Evolutionary conservation across 2,329 filamentous ascomycete genomes (phyloP).

Genomic region (Xylariales sp.): DNA sequence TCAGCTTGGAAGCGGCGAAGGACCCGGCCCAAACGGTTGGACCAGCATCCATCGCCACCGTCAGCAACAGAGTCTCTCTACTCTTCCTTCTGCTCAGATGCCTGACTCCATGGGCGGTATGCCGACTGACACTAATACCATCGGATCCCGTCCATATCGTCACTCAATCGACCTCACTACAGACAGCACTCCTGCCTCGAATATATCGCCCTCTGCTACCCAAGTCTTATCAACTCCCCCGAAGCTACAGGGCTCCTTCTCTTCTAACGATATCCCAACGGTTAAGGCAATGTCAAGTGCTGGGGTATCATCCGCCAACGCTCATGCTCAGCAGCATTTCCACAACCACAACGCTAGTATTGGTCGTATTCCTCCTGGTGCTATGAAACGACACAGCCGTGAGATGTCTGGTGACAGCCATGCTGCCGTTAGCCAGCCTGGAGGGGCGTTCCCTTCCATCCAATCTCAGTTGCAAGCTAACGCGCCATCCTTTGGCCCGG

Average conservation of each 20-base stretch:
- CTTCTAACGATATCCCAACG: constrained; percentile 88
- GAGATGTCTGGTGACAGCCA: constrained; percentile 70
- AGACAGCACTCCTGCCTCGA: constrained; percentile 52
- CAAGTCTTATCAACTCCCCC: constrained; percentile 72
- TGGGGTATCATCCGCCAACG: constrained; percentile 57
- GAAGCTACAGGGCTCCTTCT: constrained; percentile 88
- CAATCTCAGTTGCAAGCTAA: constrained; percentile 82
- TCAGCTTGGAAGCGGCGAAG: constrained; percentile 70
- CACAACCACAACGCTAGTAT: constrained; percentile 86
- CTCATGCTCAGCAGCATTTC: constrained; percentile 71
- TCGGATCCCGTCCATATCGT: constrained; percentile 63
- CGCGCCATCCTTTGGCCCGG: constrained; percentile 81
- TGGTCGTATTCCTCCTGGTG: constrained; percentile 79
- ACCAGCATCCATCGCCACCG: constrained; percentile 75
- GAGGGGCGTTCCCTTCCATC: constrained; percentile 66
- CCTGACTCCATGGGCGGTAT: constrained; percentile 52
- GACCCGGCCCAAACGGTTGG: constrained; percentile 63
- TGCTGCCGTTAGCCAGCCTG: constrained; percentile 53
- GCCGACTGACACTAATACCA: constrained; percentile 60
- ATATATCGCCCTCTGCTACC: constrained; percentile 61
- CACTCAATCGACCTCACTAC: constrained; percentile 67
- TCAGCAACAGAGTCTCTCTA: constrained; percentile 69
- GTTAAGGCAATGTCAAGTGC: constrained; percentile 70
- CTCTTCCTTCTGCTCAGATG: constrained; percentile 55
- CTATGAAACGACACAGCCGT: constrained; percentile 76